Evolutionary conservation across 495 filamentous ascomycete genomes (phyloP).

Genomic region (Xylaria nigripes): DNA sequence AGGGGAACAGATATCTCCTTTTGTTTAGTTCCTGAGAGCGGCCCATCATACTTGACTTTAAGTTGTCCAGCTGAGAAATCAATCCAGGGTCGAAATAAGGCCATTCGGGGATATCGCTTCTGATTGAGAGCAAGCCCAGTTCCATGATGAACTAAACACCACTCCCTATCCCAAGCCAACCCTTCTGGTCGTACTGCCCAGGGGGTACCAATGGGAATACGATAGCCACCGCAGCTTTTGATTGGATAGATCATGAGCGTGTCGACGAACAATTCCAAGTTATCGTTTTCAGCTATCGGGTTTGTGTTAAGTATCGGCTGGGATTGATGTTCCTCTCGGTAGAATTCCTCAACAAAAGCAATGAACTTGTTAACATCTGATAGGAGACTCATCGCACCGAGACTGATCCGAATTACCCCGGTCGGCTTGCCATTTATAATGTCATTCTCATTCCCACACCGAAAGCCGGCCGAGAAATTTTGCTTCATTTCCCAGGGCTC

Average conservation of each 20-base stretch:
- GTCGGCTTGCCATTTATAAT: constrained; percentile 77
- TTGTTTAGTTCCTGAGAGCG: constrained; percentile 21
- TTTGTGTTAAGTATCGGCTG: not conserved
- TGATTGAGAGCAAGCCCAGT: constrained; percentile 71
- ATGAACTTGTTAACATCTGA: constrained; percentile 66
- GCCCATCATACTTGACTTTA: constrained; percentile 41
- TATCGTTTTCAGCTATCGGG: not conserved
- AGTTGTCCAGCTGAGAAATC: constrained; percentile 48
- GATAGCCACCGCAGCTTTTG: constrained; percentile 76
- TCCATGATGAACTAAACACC: constrained; percentile 81
- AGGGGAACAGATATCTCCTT: constrained; percentile 50
- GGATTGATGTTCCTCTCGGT: constrained; percentile 43
- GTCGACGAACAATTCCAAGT: constrained; percentile 39
- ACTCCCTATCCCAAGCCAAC: constrained; percentile 86
- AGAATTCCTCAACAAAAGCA: constrained; percentile 70
- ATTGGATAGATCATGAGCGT: constrained; percentile 71
- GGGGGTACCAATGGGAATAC: constrained; percentile 50
- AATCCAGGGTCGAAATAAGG: constrained; percentile 61
- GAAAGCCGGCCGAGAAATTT: constrained; percentile 72
- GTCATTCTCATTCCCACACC: constrained; percentile 73
- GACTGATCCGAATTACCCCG: constrained; percentile 72
- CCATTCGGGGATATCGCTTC: constrained; percentile 77
- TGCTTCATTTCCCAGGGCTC: constrained; percentile 68
- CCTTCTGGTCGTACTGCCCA: constrained; percentile 78
- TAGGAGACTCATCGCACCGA: constrained; percentile 80